phyloP scores from a whole-genome alignment of 257 asterid genomes.

The Solanum virginianum region DNA sequence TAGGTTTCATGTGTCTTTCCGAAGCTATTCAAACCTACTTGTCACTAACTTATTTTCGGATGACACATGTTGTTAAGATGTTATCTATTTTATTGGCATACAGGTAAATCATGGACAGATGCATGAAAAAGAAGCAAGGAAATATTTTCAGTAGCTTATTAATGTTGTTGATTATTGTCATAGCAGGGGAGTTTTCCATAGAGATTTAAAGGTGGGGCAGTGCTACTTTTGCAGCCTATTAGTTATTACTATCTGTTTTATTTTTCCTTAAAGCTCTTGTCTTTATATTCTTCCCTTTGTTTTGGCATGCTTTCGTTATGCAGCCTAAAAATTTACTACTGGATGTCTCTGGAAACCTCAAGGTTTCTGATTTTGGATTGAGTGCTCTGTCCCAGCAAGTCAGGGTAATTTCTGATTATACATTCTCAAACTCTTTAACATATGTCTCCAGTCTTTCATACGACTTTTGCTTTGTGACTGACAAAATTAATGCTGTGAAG shows the following conservation, averaged over 20 bases:
- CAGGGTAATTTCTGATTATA: slow-evolving; percentile 41
- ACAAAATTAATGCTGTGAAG: no score
- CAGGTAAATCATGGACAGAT: slow-evolving; percentile 81
- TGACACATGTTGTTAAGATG: not conserved
- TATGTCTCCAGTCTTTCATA: not conserved
- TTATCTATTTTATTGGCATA: not conserved
- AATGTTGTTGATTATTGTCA: slow-evolving; percentile 92
- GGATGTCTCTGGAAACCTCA: slow-evolving; percentile 79
- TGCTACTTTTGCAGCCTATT: not conserved
- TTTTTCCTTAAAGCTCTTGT: not conserved
- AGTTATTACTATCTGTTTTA: not conserved
- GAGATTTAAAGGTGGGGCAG: slow-evolving; percentile 68
- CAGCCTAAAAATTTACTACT: slow-evolving; percentile 83
- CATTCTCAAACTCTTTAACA: not conserved
- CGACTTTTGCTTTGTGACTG: no score
- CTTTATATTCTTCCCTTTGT: not conserved
- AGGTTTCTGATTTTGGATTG: slow-evolving; percentile 89
- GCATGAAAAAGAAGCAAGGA: slow-evolving; percentile 83
- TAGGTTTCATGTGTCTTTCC: not conserved
- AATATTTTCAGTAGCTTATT: no score
- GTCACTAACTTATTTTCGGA: not conserved
- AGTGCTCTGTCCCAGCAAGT: slow-evolving; percentile 97
- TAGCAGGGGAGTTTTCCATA: slow-evolving; percentile 92
- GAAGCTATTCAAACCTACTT: slow-evolving; percentile 1
- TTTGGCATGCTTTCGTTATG: slow-evolving; percentile 3